Conservation (phyloP, 1,284 basidiomycete genomes). For the Ganoderma resinaceum region DNA sequence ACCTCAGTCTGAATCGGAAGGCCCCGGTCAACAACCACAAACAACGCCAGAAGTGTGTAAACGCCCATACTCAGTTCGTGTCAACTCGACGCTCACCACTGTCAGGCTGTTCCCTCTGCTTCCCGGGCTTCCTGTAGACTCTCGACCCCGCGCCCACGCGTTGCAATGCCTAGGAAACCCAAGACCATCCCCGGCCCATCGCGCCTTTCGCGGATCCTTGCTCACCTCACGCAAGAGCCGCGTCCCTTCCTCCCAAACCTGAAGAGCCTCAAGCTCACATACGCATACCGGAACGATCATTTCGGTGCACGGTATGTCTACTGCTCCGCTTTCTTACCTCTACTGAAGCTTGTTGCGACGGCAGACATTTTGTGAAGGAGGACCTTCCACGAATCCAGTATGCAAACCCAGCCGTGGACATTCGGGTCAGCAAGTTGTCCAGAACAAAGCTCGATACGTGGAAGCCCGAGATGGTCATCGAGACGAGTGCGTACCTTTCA, state of each 20-base stretch:
- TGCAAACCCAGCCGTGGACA: slow-evolving; percentile 68
- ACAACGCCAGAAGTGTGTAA: slow-evolving; percentile 21
- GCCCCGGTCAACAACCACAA: slow-evolving; percentile 29
- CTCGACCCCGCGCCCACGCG: neutral
- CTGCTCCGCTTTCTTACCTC: neutral
- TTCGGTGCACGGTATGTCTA: slow-evolving; percentile 65
- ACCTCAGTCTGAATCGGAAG: neutral
- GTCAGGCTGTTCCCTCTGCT: neutral
- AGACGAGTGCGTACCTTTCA: slow-evolving; percentile 58
- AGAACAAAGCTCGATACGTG: slow-evolving; percentile 61
- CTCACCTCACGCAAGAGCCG: slow-evolving; percentile 59
- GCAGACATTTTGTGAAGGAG: slow-evolving; percentile 80
- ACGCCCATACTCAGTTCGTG: neutral
- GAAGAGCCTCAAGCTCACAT: slow-evolving; percentile 59
- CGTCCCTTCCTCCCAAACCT: slow-evolving; percentile 60
- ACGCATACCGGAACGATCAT: slow-evolving; percentile 72
- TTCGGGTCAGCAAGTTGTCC: slow-evolving; percentile 59
- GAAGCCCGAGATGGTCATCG: slow-evolving; percentile 64
- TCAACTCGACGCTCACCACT: slow-evolving; percentile 8
- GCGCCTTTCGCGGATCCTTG: slow-evolving; percentile 60
- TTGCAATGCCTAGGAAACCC: slow-evolving; percentile 49
- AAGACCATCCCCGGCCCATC: slow-evolving; percentile 59
- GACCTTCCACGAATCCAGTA: slow-evolving; percentile 77
- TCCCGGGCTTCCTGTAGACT: neutral
- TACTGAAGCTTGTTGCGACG: neutral